Base-by-base conservation (phyloP, 805 yeast species). In the Naumovozyma baii region DNA sequence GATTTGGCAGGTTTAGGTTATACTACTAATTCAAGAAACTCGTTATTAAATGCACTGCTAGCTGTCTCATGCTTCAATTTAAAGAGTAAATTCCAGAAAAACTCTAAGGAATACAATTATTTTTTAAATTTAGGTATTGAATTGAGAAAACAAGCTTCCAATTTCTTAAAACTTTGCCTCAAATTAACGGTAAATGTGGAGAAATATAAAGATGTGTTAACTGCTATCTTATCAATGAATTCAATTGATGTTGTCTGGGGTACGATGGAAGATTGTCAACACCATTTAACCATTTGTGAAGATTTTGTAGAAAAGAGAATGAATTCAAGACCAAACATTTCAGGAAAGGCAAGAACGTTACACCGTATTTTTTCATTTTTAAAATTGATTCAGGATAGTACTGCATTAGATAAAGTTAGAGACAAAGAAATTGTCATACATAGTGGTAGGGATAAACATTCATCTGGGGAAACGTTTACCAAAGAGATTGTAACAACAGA, bases 211-310 rank as follows among this genome's bases (percentile, higher is more conserved):
- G 95, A 85, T 54, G 83, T 84, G 3, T 58, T 86, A 19, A 82
- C 85, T 37, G 92, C 94, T 1, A 78, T 83, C 17, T 68, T 86
- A 57, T 79, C 92, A 2, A 83, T 85, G 94, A 84, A 80, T 36
- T 78, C 88, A 5, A 83, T 86, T 38, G 95, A 86, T 62, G 79
- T 84, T 38, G 88, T 84, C 13, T 82, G 94, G 85, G 95, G 95
- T 2, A 78, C 90, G 1, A 83, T 83, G 88, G 79, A 82, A 40
- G 92, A 83, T 48, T 84, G 94, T 52, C 77, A 76, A 46, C 72
- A 78, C 42, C 84, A 84, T 61, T 67, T 86, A 39, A 73, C 76
- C 39, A 76, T 86, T 50, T 83, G 94, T 63, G 90, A 84, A 45
- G 73, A 72, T 40, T 79, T 83, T 41, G 80, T 86, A 18, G 73